Evolutionary conservation across 1,284 basidiomycete genomes (phyloP).

Genomic region (Anthracocystis walkeri): DNA sequence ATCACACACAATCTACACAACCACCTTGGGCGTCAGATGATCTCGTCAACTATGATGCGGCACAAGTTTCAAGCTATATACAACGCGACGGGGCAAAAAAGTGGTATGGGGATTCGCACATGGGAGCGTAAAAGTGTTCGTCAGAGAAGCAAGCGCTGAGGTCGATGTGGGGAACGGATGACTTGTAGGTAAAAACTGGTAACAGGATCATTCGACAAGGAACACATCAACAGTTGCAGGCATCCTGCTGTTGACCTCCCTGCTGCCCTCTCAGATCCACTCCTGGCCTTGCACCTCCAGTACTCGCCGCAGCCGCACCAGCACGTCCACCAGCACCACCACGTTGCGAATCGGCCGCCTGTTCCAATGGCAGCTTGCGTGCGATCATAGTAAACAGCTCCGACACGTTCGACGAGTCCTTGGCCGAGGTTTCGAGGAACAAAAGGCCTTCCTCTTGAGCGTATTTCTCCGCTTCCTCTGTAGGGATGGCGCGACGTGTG

Average conservation of each 20-base stretch:
- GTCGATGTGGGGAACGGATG: neutral
- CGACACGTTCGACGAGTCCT: slow-evolving; percentile 88
- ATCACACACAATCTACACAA: too few relatives aligned
- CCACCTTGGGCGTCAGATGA: neutral
- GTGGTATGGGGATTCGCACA: slow-evolving; percentile 24
- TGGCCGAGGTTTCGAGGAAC: slow-evolving; percentile 96
- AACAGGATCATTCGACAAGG: too few relatives aligned
- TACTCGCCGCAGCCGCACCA: slow-evolving; percentile 29
- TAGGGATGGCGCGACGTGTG: slow-evolving; percentile 70
- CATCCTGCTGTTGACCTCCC: slow-evolving; percentile 48
- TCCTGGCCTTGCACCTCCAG: slow-evolving; percentile 41
- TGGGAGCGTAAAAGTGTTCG: slow-evolving; percentile 19
- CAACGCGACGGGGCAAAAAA: slow-evolving; percentile 4
- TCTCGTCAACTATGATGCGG: slow-evolving; percentile 2
- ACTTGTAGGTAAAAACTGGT: neutral
- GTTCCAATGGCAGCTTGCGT: slow-evolving; percentile 65
- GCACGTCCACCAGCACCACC: slow-evolving; percentile 35
- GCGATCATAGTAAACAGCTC: slow-evolving; percentile 73
- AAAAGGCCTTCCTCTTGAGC: slow-evolving; percentile 93
- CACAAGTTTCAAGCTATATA: slow-evolving; percentile 11
- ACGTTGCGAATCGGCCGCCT: slow-evolving; percentile 51
- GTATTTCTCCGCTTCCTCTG: slow-evolving; percentile 80
- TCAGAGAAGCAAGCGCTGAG: neutral
- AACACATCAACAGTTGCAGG: slow-evolving; percentile 52
- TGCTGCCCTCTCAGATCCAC: slow-evolving; percentile 55